Evolutionary conservation across 805 yeast genomes (phyloP), one percentile per base, ranked within the genome.

Genomic region (Ogataea ganodermae): DNA sequence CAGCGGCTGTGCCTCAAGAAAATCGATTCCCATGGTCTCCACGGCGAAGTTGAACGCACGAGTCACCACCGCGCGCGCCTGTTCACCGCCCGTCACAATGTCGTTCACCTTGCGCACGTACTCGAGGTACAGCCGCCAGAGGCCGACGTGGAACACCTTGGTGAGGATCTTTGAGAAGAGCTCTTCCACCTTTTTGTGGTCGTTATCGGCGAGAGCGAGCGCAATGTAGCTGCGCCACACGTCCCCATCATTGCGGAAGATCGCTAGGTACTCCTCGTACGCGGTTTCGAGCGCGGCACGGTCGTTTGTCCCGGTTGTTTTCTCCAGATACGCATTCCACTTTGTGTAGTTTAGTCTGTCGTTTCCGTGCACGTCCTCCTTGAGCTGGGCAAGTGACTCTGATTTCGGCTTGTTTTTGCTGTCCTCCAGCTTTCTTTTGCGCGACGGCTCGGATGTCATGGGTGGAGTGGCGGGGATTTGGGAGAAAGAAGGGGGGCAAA

Each of bases 41-140:
- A 87, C 71, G 1, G 95, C 96, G 62, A 86, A 80, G 51, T 90
- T 95, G 63, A 83, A 92, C 0, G 97, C 96, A 61, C 83, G 85
- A 14, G 84, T 73, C 12, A 91, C 86, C 1, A 79, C 76, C 9
- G 83, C 76, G 53, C 94, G 72, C 0, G 94, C 91, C 52, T 78
- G 82, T 61, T 86, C 95, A 28, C 94, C 94, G 20, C 92, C 95
- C 3, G 90, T 84, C 44, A 85, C 79, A 18, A 85, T 74, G 56
- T 80, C 78, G 58, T 86, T 82, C 46, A 76, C 79, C 36, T 89
- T 73, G 46, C 91, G 80, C 23, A 91, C 89, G 63, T 87, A 89
- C 38, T 78, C 79, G 23, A 94, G 76, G 65, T 92, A 92, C n/a
- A 78, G 68, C 45, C 81, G 73, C 84, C 96, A 92, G 21, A 92